phyloP scores from a whole-genome alignment of 1,284 basidiomycete species.

The Ganoderma resinaceum region DNA sequence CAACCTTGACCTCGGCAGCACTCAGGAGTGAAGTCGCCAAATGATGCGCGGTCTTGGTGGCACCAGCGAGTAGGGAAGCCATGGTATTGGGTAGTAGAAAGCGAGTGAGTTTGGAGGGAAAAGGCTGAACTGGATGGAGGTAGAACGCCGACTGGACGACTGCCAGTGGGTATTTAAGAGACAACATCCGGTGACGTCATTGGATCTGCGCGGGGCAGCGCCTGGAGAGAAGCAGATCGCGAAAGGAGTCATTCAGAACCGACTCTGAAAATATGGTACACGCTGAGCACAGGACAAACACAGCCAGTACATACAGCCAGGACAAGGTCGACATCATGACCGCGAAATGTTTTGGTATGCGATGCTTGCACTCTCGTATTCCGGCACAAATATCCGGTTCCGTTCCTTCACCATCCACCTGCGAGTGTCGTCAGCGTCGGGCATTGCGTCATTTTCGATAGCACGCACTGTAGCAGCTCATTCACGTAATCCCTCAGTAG shows the following conservation, averaged over 20 bases:
- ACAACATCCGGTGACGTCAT: not conserved
- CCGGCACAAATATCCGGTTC: conserved; percentile 69
- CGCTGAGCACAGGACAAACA: not conserved
- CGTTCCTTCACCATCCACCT: conserved; percentile 78
- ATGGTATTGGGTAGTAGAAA: not conserved
- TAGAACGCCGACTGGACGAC: too few relatives aligned
- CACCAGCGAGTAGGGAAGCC: conserved; percentile 6
- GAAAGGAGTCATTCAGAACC: not conserved
- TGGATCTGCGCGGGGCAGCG: not conserved
- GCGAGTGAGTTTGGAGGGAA: not conserved
- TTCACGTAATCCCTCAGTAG: conserved; percentile 91
- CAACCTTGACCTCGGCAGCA: conserved; percentile 55
- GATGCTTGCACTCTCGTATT: conserved; percentile 76
- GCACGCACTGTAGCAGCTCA: conserved; percentile 84
- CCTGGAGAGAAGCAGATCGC: not conserved
- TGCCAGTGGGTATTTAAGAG: not conserved
- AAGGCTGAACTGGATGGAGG: not conserved
- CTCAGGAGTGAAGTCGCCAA: conserved; percentile 58
- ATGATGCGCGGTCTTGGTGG: conserved; percentile 58
- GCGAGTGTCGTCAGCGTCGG: conserved; percentile 15
- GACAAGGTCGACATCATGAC: conserved; percentile 46
- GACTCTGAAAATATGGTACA: not conserved
- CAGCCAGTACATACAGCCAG: conserved; percentile 1
- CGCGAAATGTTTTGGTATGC: conserved; percentile 80
- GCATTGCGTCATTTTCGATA: not conserved